Percentiles rank a stretch among this genome's conserved stretches.
phyloP scores from a whole-genome alignment of 2,329 filamentous ascomycete species.

The Scleromitrula shiraiana region DNA sequence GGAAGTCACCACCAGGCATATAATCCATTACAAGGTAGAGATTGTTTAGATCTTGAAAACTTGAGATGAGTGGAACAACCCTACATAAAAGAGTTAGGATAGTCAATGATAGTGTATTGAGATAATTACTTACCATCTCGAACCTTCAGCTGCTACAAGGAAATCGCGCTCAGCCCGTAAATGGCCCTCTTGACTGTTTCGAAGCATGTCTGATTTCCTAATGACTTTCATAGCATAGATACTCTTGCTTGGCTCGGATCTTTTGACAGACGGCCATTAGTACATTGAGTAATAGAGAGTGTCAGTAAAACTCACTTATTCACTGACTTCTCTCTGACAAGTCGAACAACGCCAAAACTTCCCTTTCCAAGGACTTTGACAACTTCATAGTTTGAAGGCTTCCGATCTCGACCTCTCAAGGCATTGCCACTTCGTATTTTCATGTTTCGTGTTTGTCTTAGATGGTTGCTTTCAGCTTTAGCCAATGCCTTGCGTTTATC shows the following conservation, averaged over 20 bases:
- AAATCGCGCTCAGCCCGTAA: slow-evolving; percentile 87
- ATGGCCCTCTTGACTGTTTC: slow-evolving; percentile 86
- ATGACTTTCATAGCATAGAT: slow-evolving; percentile 98
- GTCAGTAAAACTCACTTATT: slow-evolving; percentile 12
- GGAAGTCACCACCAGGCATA: slow-evolving; percentile 93
- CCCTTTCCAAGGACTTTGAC: slow-evolving; percentile 83
- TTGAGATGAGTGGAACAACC: slow-evolving; percentile 81
- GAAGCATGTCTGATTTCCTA: slow-evolving; percentile 85
- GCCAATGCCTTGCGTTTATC: slow-evolving; percentile 51
- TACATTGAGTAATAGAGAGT: neutral
- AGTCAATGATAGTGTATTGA: neutral
- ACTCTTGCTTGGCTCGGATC: slow-evolving; percentile 34
- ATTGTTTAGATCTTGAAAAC: slow-evolving; percentile 78
- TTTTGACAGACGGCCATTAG: neutral
- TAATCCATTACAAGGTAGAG: slow-evolving; percentile 97
- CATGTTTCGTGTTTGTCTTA: slow-evolving; percentile 64
- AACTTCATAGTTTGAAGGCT: slow-evolving; percentile 64
- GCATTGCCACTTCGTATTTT: slow-evolving; percentile 47
- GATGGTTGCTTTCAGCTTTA: slow-evolving; percentile 61
- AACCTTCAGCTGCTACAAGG: slow-evolving; percentile 80
- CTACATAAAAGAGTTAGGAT: slow-evolving; percentile 30
- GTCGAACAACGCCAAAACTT: slow-evolving; percentile 84
- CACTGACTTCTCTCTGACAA: slow-evolving; percentile 61
- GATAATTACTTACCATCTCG: slow-evolving; percentile 52
- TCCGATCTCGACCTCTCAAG: slow-evolving; percentile 37